Base-by-base conservation (phyloP, 768 basidiomycete species). In the Mycena belliarum region DNA sequence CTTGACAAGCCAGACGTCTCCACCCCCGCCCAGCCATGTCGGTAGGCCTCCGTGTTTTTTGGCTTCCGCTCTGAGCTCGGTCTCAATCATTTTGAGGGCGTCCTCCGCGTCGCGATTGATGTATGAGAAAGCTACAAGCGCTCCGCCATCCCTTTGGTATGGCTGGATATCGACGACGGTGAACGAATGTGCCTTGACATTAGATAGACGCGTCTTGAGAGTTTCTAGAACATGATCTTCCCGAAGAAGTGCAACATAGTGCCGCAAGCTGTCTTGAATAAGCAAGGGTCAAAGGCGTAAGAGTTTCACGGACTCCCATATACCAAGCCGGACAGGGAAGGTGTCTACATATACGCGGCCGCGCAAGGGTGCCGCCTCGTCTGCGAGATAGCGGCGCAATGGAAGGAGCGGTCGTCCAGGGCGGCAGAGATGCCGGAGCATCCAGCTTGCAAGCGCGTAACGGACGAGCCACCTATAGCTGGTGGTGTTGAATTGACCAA, bases 81-180 rank as follows among this genome's bases (percentile, higher is more conserved):
- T 63, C 62, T 88, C 74, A 6, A 94, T 82, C 3, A 73, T 72
- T 24, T 71, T 69, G 9, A 85, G 66, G 12, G 79, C 77, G 16
- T 57, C 66, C 21, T 81, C 72, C 18, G 67, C 62, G 59, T 75
- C 73, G 28, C 60, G 64, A 4, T 58, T 70, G 28, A 63, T 71
- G 65, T 87, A 95, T 21, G 76, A 72, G 69, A 94, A 93, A 29
- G 78, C 79, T 35, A 94, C 86, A 67, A 93, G 94, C 16, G 91
- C 86, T 6, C 94, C 94, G 3, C 93, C 93, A 59, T 95, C 93
- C 65, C 95, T 95, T 49, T 73, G 71, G 59, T 85, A 79, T 8
- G 86, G 85, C 50, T 91, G 78, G 6, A 93, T 65, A 23, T 82
- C 79, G 5, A 87, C 66, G n/a, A 92, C 72, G 28, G 76, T 73